Conservation (phyloP, 2,329 filamentous ascomycete species). For the Fusarium caatingaense region DNA sequence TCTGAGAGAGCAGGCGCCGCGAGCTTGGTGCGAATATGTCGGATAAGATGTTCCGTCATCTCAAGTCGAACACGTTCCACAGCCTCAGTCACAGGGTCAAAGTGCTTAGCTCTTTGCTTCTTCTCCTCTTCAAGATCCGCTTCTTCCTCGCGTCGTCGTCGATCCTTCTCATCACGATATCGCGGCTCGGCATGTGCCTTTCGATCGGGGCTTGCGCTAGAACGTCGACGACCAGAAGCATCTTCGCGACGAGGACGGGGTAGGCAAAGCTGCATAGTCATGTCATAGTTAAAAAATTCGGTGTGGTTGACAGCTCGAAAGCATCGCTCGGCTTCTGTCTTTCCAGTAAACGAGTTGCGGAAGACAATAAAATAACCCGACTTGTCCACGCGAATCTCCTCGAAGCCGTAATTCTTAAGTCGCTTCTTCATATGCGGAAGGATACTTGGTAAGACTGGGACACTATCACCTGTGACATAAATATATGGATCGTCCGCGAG, state of each 20-base stretch:
- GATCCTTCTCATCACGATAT: slow-evolving; percentile 70
- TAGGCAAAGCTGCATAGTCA: slow-evolving; percentile 84
- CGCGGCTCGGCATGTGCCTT: slow-evolving; percentile 38
- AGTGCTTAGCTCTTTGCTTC: slow-evolving; percentile 83
- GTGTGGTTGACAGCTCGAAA: slow-evolving; percentile 82
- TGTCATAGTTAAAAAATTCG: slow-evolving; percentile 88
- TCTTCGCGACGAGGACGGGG: slow-evolving; percentile 46
- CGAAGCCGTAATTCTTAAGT: slow-evolving; percentile 83
- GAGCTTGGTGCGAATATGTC: slow-evolving; percentile 88
- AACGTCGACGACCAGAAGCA: slow-evolving; percentile 47
- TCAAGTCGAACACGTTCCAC: slow-evolving; percentile 82
- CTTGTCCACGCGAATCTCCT: slow-evolving; percentile 84
- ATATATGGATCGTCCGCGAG: slow-evolving; percentile 87
- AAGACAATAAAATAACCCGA: slow-evolving; percentile 95
- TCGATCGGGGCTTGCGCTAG: slow-evolving; percentile 53
- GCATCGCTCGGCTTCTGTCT: slow-evolving; percentile 84
- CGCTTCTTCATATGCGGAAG: slow-evolving; percentile 91
- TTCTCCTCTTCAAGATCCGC: slow-evolving; percentile 91
- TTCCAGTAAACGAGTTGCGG: slow-evolving; percentile 78
- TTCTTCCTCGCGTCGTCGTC: slow-evolving; percentile 76
- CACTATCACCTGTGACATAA: slow-evolving; percentile 86
- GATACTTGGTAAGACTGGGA: slow-evolving; percentile 87
- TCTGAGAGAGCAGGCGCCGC: slow-evolving; percentile 83
- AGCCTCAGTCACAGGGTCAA: slow-evolving; percentile 91
- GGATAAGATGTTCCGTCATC: slow-evolving; percentile 85